Conservation (phyloP, 1,139 yeast species). For the Protomyces arabidopsidicola region DNA sequence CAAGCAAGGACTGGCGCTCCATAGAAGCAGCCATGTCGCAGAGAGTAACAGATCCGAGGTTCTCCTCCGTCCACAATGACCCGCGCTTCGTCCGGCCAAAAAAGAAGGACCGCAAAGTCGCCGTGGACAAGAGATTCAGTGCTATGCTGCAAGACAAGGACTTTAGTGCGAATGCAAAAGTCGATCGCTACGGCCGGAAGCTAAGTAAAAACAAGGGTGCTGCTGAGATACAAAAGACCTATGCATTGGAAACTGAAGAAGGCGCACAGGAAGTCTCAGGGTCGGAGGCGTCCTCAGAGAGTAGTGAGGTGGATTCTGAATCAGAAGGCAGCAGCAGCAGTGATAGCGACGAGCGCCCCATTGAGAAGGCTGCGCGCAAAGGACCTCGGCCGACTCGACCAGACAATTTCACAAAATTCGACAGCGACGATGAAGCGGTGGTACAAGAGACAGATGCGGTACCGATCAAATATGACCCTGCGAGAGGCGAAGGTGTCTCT, state of each 20-base stretch:
- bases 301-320: conserved; percentile 36
- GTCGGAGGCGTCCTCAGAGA: conserved; percentile 36
- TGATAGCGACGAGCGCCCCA: neutral
- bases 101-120: conserved; percentile 61
- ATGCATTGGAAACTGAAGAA: conserved; percentile 47
- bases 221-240: conserved; percentile 62
- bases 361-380: neutral
- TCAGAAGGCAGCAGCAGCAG: conserved; percentile 33
- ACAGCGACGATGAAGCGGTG: conserved; percentile 32
- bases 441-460: conserved; percentile 36
- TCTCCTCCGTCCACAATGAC: conserved; percentile 73
- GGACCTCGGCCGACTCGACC: neutral
- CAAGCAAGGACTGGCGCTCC: neutral
- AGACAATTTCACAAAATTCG: conserved; percentile 12
- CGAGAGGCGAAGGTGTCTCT: conserved; percentile 63
- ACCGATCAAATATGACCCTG: conserved; percentile 48
- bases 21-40: neutral
- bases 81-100: conserved; percentile 81
- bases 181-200: conserved; percentile 84
- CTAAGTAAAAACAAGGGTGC: conserved; percentile 45
- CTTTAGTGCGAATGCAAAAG: conserved; percentile 56
- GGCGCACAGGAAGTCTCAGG: conserved; percentile 27
- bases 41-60: conserved; percentile 57
- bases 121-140: conserved; percentile 81
- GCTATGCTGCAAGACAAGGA: conserved; percentile 57